Evolutionary conservation across 352 stramenopile genomes (phyloP).

Genomic region (Phytophthora kernoviae): DNA sequence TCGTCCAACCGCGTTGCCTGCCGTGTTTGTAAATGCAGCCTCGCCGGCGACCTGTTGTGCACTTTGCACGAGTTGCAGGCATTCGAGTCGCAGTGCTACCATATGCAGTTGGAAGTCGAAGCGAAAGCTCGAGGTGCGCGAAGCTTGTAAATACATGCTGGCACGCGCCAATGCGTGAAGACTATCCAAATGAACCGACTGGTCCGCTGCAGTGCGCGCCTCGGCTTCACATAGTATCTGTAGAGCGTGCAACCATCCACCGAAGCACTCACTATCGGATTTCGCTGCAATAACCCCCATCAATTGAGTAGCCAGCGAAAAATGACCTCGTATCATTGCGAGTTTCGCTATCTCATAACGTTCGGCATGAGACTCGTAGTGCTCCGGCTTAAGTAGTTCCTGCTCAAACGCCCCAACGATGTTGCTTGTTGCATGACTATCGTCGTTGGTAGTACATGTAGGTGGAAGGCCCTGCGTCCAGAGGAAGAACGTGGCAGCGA

Average conservation of each 20-base stretch:
- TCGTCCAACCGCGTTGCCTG: slow-evolving; percentile 23
- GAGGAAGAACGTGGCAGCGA: slow-evolving; percentile 38
- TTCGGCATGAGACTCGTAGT: slow-evolving; percentile 39
- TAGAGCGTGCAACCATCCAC: slow-evolving; percentile 50
- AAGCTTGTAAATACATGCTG: slow-evolving; percentile 38
- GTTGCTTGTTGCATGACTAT: slow-evolving; percentile 4
- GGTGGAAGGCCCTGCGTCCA: slow-evolving; percentile 28
- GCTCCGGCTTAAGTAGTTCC: slow-evolving; percentile 17
- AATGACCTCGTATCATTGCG: slow-evolving; percentile 44
- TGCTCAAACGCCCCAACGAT: slow-evolving; percentile 22
- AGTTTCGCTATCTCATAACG: slow-evolving; percentile 54
- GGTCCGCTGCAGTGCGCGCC: slow-evolving; percentile 25
- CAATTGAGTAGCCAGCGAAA: slow-evolving; percentile 29
- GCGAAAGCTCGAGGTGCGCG: slow-evolving; percentile 38
- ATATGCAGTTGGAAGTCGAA: slow-evolving; percentile 54
- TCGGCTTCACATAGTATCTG: slow-evolving; percentile 39
- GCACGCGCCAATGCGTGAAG: slow-evolving; percentile 31
- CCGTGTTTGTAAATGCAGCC: slow-evolving; percentile 38
- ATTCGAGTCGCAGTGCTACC: slow-evolving; percentile 41
- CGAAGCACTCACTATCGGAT: slow-evolving; percentile 49
- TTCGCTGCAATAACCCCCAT: slow-evolving; percentile 26
- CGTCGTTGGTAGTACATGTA: no score
- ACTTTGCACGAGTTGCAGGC: slow-evolving; percentile 47
- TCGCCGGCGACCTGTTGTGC: slow-evolving; percentile 53
- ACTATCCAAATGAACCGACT: slow-evolving; percentile 31